Base-by-base conservation (phyloP, 306 rosid species). In the Fragaria ananassa region DNA sequence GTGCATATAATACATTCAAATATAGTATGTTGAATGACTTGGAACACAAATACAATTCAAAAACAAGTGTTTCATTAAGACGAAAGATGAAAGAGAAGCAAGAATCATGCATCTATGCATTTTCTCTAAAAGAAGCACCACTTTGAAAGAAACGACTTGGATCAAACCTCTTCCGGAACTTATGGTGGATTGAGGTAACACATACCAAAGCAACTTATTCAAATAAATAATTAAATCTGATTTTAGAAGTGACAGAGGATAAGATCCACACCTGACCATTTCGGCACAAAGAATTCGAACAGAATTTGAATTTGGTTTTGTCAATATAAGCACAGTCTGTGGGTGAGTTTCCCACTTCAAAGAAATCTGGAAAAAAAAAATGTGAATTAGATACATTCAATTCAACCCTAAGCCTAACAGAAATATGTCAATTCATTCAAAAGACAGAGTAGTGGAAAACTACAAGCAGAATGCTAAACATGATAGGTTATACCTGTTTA, bases 281-380 rank as follows among this genome's bases (percentile, higher is more conserved):
- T 95, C 97, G n/a, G 81, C 85, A 83, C 99, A 92, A 12, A 95
- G 87, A 83, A 81, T 78, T 86, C n/a, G 92, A 88, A 92, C 99
- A 23, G 97, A 79, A 79, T 73, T 71, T 29, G 97, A 95, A 82
- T 95, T 90, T 79, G 98, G 98, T 87, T 95, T 92, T 61, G 92
- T 89, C 92, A 95, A 74, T 79, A 95, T 86, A 84, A 95, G 93
- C 81, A 92, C 93, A 10, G 91, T 92, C 89, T 85, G 97, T 64
- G 99, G 99, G 73, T 70, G 37, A 74, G 97, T 90, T 85, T 95
- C 96, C 99, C 99, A 95, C 85, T 85, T 92, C 93, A 95, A 82
- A 79, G 96, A 88, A 71, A 95, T 95, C 99, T 95, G 93, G 72
- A 88, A 90, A 75, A 68, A 80, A 85, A 61, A 85, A 61, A 8